A percentile compares a stretch with the other conserved stretches of the same genome.
Evolutionary conservation across 2,329 filamentous ascomycete species (phyloP).

Genomic region (Dactylonectria macrodidyma): DNA sequence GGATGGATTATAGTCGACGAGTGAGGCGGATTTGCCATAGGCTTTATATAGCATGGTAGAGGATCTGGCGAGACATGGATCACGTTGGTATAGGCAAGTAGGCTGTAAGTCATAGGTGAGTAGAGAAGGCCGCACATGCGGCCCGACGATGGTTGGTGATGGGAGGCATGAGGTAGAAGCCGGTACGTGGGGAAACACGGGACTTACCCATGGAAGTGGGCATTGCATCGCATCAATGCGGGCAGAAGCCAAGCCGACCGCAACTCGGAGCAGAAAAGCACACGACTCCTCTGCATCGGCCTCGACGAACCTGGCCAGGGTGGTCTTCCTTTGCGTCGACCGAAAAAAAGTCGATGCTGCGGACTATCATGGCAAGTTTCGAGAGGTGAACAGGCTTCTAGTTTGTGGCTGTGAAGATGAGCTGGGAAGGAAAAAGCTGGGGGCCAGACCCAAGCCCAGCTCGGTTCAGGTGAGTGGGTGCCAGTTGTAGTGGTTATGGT

Average conservation of each 20-base stretch:
- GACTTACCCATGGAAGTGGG: not conserved
- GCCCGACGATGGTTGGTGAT: conserved; percentile 35
- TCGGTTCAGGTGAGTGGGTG: not conserved
- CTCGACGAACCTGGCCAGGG: not conserved
- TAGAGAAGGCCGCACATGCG: conserved; percentile 32
- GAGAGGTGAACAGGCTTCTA: not conserved
- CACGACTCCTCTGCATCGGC: not conserved
- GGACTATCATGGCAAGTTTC: not conserved
- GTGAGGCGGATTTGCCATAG: conserved; percentile 21
- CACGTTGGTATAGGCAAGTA: not conserved
- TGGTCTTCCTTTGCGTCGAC: not conserved
- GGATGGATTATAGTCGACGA: not conserved
- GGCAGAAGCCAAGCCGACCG: not conserved
- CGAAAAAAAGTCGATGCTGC: not conserved
- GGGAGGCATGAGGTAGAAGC: conserved; percentile 35
- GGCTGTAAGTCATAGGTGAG: not conserved
- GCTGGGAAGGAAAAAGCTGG: not conserved
- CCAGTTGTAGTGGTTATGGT: not conserved
- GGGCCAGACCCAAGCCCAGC: not conserved
- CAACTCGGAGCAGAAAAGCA: conserved; percentile 1
- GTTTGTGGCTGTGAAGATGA: not conserved
- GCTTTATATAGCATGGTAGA: conserved; percentile 48
- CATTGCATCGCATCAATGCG: not conserved
- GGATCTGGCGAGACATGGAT: not conserved
- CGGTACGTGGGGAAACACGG: conserved; percentile 14